Percentiles rank a stretch among this genome's conserved stretches.
phyloP scores from a whole-genome alignment of 352 stramenopile genomes.

The Pythium coloratum region DNA sequence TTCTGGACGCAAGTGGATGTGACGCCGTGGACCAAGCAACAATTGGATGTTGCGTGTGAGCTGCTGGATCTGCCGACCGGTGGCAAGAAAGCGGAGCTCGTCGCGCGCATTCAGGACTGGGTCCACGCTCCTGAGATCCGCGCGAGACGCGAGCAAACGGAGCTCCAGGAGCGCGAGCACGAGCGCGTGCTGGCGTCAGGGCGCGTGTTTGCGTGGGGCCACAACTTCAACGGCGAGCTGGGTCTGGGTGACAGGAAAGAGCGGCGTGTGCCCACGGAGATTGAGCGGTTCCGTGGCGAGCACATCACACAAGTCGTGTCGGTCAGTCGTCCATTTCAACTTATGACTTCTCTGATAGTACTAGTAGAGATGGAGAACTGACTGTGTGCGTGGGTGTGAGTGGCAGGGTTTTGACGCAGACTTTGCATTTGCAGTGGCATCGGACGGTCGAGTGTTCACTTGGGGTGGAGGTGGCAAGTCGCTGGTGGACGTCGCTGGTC shows the following conservation, averaged over 20 bases:
- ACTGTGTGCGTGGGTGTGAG: neutral
- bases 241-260: constrained; percentile 50
- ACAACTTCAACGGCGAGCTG: constrained; percentile 66
- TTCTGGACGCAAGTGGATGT: constrained; percentile 64
- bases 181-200: constrained; percentile 43
- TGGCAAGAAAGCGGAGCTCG: constrained; percentile 62
- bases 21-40: constrained; percentile 44
- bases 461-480: constrained; percentile 82
- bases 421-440: constrained; percentile 78
- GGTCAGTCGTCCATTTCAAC: constrained; percentile 22
- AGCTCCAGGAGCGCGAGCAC: constrained; percentile 36
- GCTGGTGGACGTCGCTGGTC: constrained; percentile 33
- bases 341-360: neutral
- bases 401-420: constrained; percentile 63
- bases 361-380: neutral
- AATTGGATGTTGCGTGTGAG: constrained; percentile 55
- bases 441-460: constrained; percentile 79
- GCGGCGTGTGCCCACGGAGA: constrained; percentile 47
- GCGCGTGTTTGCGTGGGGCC: constrained; percentile 67
- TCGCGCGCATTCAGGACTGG: constrained; percentile 75
- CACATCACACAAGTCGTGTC: constrained; percentile 49
- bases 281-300: constrained; percentile 49
- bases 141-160: constrained; percentile 34
- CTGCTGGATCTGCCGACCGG: constrained; percentile 51
- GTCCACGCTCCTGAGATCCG: constrained; percentile 55